These are phyloP conservation scores for Elongisporangium anandrum DNA, from an alignment of 352 stramenopile species.

Conservation along the genomic window DNA sequence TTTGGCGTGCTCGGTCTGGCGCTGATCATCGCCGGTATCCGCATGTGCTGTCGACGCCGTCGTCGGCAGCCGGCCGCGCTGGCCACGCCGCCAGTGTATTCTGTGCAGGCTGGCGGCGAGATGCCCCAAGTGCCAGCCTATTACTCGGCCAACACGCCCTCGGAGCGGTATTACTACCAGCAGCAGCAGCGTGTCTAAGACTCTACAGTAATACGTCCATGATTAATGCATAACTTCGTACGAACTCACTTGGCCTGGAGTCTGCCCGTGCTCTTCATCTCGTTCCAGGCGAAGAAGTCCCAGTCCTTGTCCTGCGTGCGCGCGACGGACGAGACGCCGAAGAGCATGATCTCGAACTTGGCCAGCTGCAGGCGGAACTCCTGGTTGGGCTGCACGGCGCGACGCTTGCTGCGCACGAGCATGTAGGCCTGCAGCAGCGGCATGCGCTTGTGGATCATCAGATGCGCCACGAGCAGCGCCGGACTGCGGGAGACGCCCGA, in stretches of 20 bases:
- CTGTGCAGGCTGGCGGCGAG: constrained; percentile 22
- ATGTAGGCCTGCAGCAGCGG: constrained; percentile 54
- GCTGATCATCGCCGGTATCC: constrained; percentile 28
- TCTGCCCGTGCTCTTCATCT: constrained; percentile 30
- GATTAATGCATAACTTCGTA: no score
- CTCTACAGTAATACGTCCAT: no score
- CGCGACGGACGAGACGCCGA: constrained; percentile 47
- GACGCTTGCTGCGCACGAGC: constrained; percentile 38
- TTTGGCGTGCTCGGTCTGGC: constrained; percentile 32
- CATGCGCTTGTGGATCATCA: constrained; percentile 71
- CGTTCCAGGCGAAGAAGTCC: constrained; percentile 73
- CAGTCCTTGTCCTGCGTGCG: constrained; percentile 53
- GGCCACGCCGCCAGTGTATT: constrained; percentile 1
- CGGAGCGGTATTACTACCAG: no score
- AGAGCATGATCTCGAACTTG: constrained; percentile 60
- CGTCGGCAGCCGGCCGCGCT: constrained; percentile 5
- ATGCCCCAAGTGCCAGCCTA: constrained; percentile 18
- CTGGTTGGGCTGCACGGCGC: constrained; percentile 47
- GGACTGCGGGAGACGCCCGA: constrained; percentile 44
- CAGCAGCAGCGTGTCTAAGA: no score
- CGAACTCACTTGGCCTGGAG: no score
- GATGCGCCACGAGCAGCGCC: constrained; percentile 50
- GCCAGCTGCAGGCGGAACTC: constrained; percentile 64
- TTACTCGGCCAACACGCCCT: constrained; percentile 17
- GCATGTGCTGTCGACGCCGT: constrained; percentile 17